These are phyloP conservation scores for Monosporozyma aquatica DNA, from an alignment of 805 yeast genomes.

Conservation along the genomic window DNA sequence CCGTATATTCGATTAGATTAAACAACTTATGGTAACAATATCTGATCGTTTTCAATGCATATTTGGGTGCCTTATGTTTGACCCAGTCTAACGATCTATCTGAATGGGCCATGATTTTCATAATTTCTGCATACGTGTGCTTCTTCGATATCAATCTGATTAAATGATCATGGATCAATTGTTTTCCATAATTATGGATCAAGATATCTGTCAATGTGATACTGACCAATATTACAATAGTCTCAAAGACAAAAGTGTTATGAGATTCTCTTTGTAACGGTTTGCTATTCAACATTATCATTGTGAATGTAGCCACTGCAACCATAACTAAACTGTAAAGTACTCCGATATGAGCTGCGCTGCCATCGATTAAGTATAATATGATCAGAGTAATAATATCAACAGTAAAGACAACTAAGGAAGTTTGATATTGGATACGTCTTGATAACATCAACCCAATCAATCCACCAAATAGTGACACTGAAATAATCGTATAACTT, in stretches of 20 bases:
- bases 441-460: neutral
- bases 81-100: conserved; percentile 1
- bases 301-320: neutral
- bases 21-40: conserved; percentile 1
- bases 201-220: neutral
- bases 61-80: conserved; percentile 1
- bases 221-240: neutral
- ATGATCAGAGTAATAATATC: neutral
- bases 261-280: conserved; percentile 1
- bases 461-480: neutral
- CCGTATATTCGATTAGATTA: neutral
- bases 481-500: neutral
- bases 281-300: neutral
- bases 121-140: neutral
- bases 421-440: no score
- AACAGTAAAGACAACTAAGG: neutral
- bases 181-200: neutral
- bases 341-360: neutral
- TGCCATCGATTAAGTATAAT: no score
- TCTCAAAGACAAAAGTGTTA: neutral
- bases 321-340: neutral
- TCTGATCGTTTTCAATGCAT: neutral
- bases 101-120: neutral
- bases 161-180: neutral
- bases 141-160: neutral